Base-by-base conservation (phyloP, 768 basidiomycete species). In the Lyophyllum atratum region DNA sequence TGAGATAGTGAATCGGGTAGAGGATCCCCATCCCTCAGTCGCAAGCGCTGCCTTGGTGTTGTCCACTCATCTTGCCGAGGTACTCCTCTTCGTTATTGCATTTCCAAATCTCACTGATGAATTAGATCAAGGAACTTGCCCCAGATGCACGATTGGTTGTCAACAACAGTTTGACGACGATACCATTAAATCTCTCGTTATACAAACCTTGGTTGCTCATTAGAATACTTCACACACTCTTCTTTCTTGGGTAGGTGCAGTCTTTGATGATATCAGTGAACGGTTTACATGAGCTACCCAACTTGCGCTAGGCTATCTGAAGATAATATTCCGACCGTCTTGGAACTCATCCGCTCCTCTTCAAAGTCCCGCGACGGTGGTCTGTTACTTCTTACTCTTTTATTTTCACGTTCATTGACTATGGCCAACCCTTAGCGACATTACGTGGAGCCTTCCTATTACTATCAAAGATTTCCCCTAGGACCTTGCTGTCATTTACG, bases 1-100 rank as follows among this genome's bases (percentile, higher is more conserved):
- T 21, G 75, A 71, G 49, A 58, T 82, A 12, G 31, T 74, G 29
- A 76, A 69, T 55, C 72, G 80, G 43, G 57, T 85, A 29, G 61
- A 71, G 26, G 84, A 87, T 61, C 53, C 69, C 7, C 74, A 84
- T 48, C 61, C 68, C 7, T 59, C 66, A 5, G 84, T 87, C 1
- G 72, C 73, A 26, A 68, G 68, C 54, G 80, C 83, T 24, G 82
- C 85, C 3, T 66, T 84, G 28, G 66, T 70, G 6, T 64, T 76
- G 15, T 70, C 71, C 49, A 49, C 61, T 45, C 56, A 59, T 22
- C 58, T 71, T 51, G 40, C 62, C 8, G 62, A 67, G 59, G 75
- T 71, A 28, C 55, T 57, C 55, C 17, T 39, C 43, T 34, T 47
- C 8, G 11, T 40, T 54, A 21, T 49, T 26, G n/a, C 24, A 24